phyloP scores from a whole-genome alignment of 176 grass and related monocot genomes.

The Musa troglodytarum region DNA sequence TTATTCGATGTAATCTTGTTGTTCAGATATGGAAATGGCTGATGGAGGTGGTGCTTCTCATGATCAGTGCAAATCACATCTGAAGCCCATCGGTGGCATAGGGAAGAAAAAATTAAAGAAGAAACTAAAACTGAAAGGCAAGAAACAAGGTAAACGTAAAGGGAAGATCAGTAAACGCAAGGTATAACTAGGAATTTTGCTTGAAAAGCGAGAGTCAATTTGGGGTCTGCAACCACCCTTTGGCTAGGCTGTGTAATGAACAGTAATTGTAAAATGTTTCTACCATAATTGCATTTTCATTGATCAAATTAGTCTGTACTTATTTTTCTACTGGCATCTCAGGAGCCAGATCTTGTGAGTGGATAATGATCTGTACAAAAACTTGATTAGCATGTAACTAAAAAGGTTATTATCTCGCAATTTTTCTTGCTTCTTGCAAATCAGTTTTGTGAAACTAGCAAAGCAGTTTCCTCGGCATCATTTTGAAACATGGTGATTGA shows the following conservation, averaged over 20 bases:
- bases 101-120: constrained; percentile 58
- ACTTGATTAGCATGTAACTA: too few species aligned
- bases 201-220: background rate
- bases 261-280: background rate
- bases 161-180: constrained; percentile 33
- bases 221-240: background rate
- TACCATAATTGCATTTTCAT: background rate
- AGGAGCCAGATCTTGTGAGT: too few species aligned
- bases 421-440: too few species aligned
- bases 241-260: background rate
- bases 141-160: constrained; percentile 61
- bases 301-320: background rate
- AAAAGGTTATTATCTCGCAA: too few species aligned
- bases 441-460: too few species aligned
- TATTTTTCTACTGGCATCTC: too few species aligned
- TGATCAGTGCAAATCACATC: constrained; percentile 17
- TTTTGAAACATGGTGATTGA: too few species aligned
- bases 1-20: background rate
- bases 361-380: too few species aligned
- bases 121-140: constrained; percentile 64
- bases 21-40: constrained; percentile 46
- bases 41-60: constrained; percentile 33
- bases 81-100: constrained; percentile 67
- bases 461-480: too few species aligned
- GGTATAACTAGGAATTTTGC: background rate